These are phyloP conservation scores for Theileria parva DNA, from an alignment of 169 alveolate genomes.

Conservation along the genomic window DNA sequence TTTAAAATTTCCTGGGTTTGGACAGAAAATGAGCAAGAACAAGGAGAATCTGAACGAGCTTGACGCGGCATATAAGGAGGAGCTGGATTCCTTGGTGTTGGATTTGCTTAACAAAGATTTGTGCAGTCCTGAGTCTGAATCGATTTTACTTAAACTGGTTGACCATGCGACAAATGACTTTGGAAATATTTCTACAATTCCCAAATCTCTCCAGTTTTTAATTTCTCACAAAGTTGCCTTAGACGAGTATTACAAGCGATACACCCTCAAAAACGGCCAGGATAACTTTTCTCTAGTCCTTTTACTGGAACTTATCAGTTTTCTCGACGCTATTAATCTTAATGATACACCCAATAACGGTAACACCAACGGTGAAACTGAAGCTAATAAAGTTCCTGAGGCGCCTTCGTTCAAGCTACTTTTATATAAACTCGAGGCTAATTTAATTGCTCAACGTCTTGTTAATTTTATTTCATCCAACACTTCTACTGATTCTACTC, in stretches of 20 bases:
- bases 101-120: slow-evolving; percentile 27
- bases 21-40: slow-evolving; percentile 19
- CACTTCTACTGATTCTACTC: not conserved
- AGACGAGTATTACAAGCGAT: slow-evolving; percentile 23
- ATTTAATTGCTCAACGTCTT: slow-evolving; percentile 43
- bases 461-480: not conserved
- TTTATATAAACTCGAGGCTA: slow-evolving; percentile 58
- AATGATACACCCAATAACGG: slow-evolving; percentile 15
- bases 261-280: not conserved
- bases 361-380: not conserved
- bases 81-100: slow-evolving; percentile 41
- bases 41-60: slow-evolving; percentile 55
- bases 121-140: slow-evolving; percentile 19
- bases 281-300: slow-evolving; percentile 40
- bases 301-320: slow-evolving; percentile 59
- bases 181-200: slow-evolving; percentile 58
- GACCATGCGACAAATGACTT: slow-evolving; percentile 47
- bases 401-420: slow-evolving; percentile 34
- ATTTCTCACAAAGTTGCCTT: slow-evolving; percentile 51
- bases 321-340: slow-evolving; percentile 46
- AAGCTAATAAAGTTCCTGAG: not conserved
- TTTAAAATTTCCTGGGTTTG: not conserved
- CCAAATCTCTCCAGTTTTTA: slow-evolving; percentile 64
- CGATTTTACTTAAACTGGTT: slow-evolving; percentile 35
- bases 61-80: slow-evolving; percentile 65